Base-by-base conservation (phyloP, 495 filamentous ascomycete genomes). In the Neurospora sp. region DNA sequence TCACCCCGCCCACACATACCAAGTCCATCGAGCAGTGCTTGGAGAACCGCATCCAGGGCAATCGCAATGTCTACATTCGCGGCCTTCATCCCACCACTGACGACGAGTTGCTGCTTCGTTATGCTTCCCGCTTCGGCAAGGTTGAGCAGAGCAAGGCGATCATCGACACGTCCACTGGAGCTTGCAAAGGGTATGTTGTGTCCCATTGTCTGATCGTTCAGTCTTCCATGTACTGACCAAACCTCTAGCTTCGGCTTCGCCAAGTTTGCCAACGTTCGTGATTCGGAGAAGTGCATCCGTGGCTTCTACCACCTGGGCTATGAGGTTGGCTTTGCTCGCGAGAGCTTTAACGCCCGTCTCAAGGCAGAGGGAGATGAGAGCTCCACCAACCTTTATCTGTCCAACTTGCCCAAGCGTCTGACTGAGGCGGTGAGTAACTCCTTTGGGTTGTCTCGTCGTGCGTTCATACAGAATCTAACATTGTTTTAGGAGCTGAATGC, bases 71-170 rank as follows among this genome's bases (percentile, higher is more conserved):
- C 74, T 99, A 99, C 83, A 97, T 99, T 73, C 91, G 96, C 70
- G 96, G 96, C 17, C 90, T 99, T 69, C 92, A 93, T 65, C 96
- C 96, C 0, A 92, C 96, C 76, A 98, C 95, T 0, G 94, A 95
- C 69, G 96, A 99, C 79, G 92, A 97, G 69, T 91, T 95, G 78
- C 84, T 99, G 53, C 86, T 91, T 71, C 84, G 84, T 17, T 98
- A 96, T 84, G 92, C 94, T 17, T 84, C 86, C 73, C 90, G 94
- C 42, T 99, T 98, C 77, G 96, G 96, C 48, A 89, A 89, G 69
- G 94, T 98, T 72, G 91, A 94, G 79, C 94, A 92, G 72, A 96
- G 93, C 80, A 99, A 98, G 84, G 94, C 96, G 3, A 99, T 99
- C 78, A 95, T 99, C 75, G 96, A 99, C 81, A 88, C 92, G 38